Evolutionary conservation across 2,329 filamentous ascomycete genomes (phyloP).

Genomic region (Furcasterigmium furcatum): DNA sequence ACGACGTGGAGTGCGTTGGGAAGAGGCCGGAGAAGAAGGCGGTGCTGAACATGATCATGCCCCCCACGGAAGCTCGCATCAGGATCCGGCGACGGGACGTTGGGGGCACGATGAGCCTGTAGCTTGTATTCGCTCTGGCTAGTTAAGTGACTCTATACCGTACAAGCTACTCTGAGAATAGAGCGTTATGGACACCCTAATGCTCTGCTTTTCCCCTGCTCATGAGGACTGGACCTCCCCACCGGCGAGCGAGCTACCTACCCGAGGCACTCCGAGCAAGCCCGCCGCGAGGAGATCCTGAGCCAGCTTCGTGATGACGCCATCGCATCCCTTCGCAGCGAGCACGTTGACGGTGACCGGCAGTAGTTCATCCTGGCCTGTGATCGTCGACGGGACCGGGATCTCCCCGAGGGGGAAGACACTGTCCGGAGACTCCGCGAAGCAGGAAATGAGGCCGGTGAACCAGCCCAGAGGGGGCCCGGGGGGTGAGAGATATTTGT

Average conservation of each 20-base stretch:
- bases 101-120: too few species aligned
- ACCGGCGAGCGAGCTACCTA: conserved; percentile 29
- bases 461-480: conserved; percentile 42
- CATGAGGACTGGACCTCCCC: too few species aligned
- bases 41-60: too few species aligned
- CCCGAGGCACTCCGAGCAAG: conserved; percentile 38
- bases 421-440: conserved; percentile 34
- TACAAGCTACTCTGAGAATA: too few species aligned
- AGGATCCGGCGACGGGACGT: too few species aligned
- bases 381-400: conserved; percentile 28
- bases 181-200: too few species aligned
- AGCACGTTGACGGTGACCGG: conserved; percentile 57
- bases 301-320: conserved; percentile 51
- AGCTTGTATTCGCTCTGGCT: too few species aligned
- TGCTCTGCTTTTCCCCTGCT: too few species aligned
- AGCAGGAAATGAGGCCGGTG: conserved; percentile 26
- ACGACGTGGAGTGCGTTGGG: too few species aligned
- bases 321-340: conserved; percentile 58
- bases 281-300: conserved; percentile 46
- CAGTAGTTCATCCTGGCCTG: conserved; percentile 42
- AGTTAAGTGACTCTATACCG: too few species aligned
- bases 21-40: too few species aligned
- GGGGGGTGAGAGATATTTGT: conserved; percentile 32
- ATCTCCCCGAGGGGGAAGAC: conserved; percentile 40
- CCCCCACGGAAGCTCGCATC: too few species aligned